Base-by-base conservation (phyloP, 768 basidiomycete species). In the Dioszegia aurantiaca region DNA sequence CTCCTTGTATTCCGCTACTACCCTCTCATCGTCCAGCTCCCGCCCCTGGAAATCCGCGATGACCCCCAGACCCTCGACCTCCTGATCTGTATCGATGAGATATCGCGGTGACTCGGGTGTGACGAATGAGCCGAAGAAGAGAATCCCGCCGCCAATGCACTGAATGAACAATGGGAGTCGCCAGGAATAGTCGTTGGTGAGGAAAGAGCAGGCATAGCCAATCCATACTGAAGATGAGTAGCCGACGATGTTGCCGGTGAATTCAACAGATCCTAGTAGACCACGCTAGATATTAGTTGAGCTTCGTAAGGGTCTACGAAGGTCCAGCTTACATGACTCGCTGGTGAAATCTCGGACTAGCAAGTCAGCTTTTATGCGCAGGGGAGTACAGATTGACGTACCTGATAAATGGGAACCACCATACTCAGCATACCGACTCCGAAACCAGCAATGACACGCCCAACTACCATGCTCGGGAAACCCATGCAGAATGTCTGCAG, bases 311-410 rank as follows among this genome's bases (percentile, higher is more conserved):
- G 8, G 46, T n/a, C n/a, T n/a, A n/a, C n/a, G 14, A 1, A 19
- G 9, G 49, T n/a, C 17, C 8, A 31, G 21, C 84, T 23, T 64
- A 88, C 90, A 78, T 93, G 89, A 66, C 88, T 82, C 2, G 93
- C 89, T 28, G 93, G 92, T 3, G 90, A 92, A 45, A 95, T 90
- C 80, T 97, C 93, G 66, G 89, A 90, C 80, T 95, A 89, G 1
- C 19, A 26, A 2, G 31, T 56, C 44, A 62, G 44, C 30, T 52
- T 24, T 23, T 17, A 1, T 28, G 27, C 27, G 24, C 37, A 8
- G 10, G 11, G 17, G 24, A 19, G 24, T 17, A 16, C 26, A 49
- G 46, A 26, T 60, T 8, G 8, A 56, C 64, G 58, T 27, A 69
- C 70, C 65, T 69, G 66, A 54, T 70, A 68, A 17, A 69, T 67